phyloP scores from a whole-genome alignment of 495 filamentous ascomycete genomes.

The Aspergillus cavernicola region DNA sequence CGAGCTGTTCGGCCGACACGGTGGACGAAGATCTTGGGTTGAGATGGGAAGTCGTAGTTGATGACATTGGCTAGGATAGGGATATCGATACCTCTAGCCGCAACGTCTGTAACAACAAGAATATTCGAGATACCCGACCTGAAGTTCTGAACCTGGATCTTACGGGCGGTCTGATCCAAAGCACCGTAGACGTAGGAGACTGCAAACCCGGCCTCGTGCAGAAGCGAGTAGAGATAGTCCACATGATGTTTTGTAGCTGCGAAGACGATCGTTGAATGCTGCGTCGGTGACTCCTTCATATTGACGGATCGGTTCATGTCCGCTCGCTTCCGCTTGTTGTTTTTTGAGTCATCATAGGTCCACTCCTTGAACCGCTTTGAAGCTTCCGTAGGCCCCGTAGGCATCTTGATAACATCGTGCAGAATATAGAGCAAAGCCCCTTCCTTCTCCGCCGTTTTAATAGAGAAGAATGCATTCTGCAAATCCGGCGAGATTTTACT shows the following conservation, averaged over 20 bases:
- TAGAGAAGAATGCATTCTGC: constrained; percentile 86
- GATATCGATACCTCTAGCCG: constrained; percentile 96
- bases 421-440: constrained; percentile 85
- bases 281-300: constrained; percentile 39
- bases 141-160: constrained; percentile 86
- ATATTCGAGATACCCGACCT: constrained; percentile 79
- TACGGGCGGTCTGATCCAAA: constrained; percentile 87
- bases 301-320: constrained; percentile 33
- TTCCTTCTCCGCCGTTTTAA: constrained; percentile 91
- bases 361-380: constrained; percentile 33
- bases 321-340: constrained; percentile 65
- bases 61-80: constrained; percentile 94
- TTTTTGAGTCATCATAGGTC: constrained; percentile 44
- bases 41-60: constrained; percentile 97
- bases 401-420: constrained; percentile 89
- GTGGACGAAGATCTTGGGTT: constrained; percentile 95
- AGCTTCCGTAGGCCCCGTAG: constrained; percentile 64
- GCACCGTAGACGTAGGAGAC: constrained; percentile 92
- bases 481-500: constrained; percentile 94
- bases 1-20: constrained; percentile 92
- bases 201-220: constrained; percentile 72
- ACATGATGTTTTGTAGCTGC: constrained; percentile 95
- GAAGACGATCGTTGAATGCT: constrained; percentile 90
- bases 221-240: constrained; percentile 79
- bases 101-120: constrained; percentile 95